Evolutionary conservation across 1,284 basidiomycete genomes (phyloP), one percentile per base, ranked within the genome.

Genomic region (Chalciporus piperatoides): DNA sequence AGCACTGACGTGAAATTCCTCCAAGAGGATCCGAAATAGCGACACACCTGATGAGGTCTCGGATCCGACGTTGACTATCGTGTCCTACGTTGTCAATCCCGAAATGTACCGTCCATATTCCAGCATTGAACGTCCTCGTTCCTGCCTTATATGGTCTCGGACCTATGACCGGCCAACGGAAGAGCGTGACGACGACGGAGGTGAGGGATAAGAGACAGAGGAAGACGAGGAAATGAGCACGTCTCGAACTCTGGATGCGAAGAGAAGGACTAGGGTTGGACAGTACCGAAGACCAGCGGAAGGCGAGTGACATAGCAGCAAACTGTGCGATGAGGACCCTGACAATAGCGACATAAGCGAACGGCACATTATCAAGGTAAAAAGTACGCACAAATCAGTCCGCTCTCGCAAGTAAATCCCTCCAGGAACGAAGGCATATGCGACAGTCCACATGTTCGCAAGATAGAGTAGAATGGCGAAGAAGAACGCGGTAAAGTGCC

Each of bases 61-160:
- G 76, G 68, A 96, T 87, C 9, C 86, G 77, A 38, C 84, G 73
- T 65, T 93, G 90, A 63, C 88, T 91, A 61, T 94, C 92, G 55
- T 88, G 76, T 4, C 92, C 91, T 38, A 76, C 78, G 55, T 91
- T 86, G 60, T 92, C 87, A 44, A 93, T 81, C 2, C 90, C 90
- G 65, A 96, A 96, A 67, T 96, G 92, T 24, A 95, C 76, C 0
- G 94, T 95, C 91, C 92, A 96, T 50, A 97, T 94, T 1, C 92
- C 94, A 9, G 88, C 86, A n/a, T 85, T 87, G 40, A 96, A 73
- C 17, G 92, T 75, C 17, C 88, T 75, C 9, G 86, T 77, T 5
- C 78, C 81, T 7, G 83, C 70, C 52, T 83, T 81, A 67, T 82
- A 82, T 2, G 92, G 90, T 37, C 61, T 66, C 0, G 79, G 73